Evolutionary conservation across 768 basidiomycete species (phyloP), one percentile per base, ranked within the genome.

Genomic region (Rhizopogon roseolus): DNA sequence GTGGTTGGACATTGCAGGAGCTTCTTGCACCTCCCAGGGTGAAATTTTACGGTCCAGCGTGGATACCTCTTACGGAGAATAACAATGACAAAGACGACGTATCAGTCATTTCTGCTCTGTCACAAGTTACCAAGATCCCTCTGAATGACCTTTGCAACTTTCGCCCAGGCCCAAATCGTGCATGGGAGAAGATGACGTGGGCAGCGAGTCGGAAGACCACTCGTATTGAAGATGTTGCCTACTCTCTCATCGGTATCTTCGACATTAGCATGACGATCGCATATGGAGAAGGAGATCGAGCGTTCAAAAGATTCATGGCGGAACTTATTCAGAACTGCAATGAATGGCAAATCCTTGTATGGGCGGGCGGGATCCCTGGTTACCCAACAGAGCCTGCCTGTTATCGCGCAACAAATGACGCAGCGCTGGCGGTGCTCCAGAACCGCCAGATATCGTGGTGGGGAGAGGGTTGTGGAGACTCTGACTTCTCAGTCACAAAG

Each of bases 221-320:
- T 6, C 46, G 56, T n/a, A 40, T 46, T 17, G 60, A 60, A 46
- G 60, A 62, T 40, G 49, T 34, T 11, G 56, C 59, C n/a, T 62
- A 62, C 43, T 60, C 52, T n/a, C 48, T 62, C 13, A 32, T 53
- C 9, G 59, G 56, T 3, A 37, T 62, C 22, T 57, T 62, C n/a
- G 46, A 60, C 38, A 50, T 57, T 17, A 49, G 40, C 5, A 37
- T 62, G 28, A 19, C 59, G 8, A 51, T 61, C 14, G 49, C 49
- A 34, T 61, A 61, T 46, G 60, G 60, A 22, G 59, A 57, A 42
- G 60, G 60, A n/a, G 36, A 19, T 22, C 51, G 50, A 36, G 59
- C 60, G 0, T 62, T 60, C 37, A 36, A 54, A 48, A 44, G 60
- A 37, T 52, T 62, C 13, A 50, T 51, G 41, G 50, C 39, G 14